Conservation (phyloP, 768 basidiomycete species). For the Collybia nuda region DNA sequence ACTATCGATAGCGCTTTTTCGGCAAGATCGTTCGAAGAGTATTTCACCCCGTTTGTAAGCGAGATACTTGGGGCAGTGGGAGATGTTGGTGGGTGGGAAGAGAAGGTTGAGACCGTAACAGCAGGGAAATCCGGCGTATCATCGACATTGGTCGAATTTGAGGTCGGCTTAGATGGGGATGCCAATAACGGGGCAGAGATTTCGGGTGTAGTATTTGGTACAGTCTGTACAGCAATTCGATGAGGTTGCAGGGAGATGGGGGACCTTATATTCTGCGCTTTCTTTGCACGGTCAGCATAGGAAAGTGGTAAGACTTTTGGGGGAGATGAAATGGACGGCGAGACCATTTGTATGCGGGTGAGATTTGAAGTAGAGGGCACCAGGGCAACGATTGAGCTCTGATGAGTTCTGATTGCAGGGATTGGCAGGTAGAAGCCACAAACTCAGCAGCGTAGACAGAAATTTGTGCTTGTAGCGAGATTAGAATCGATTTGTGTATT, state of each 20-base stretch:
- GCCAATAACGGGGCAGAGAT: conserved; percentile 2
- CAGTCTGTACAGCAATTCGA: conserved; percentile 5
- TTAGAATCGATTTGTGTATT: too few species aligned
- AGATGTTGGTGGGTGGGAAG: neutral
- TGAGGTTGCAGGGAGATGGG: conserved; percentile 19
- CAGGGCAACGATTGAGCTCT: conserved; percentile 10
- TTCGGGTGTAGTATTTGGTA: conserved; percentile 1
- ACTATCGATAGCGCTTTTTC: conserved; percentile 16
- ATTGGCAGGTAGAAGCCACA: neutral
- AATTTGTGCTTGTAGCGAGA: too few species aligned
- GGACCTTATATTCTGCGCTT: conserved; percentile 37
- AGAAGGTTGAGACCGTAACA: conserved; percentile 7
- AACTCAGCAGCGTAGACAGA: neutral
- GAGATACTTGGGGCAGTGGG: conserved; percentile 1
- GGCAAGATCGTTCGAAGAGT: conserved; percentile 12
- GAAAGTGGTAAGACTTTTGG: conserved; percentile 41
- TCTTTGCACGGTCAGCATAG: conserved; percentile 57
- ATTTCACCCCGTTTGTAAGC: conserved; percentile 6
- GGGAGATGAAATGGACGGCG: conserved; percentile 16
- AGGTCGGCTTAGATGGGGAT: conserved; percentile 4
- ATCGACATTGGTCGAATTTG: conserved; percentile 6
- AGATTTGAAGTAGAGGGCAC: conserved; percentile 5
- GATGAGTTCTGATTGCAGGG: conserved; percentile 9
- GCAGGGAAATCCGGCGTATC: neutral
- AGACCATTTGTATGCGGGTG: conserved; percentile 17